Evolutionary conservation across 495 filamentous ascomycete species (phyloP), one percentile per base, ranked within the genome.

Genomic region (Aspergillus carlsbadensis): DNA sequence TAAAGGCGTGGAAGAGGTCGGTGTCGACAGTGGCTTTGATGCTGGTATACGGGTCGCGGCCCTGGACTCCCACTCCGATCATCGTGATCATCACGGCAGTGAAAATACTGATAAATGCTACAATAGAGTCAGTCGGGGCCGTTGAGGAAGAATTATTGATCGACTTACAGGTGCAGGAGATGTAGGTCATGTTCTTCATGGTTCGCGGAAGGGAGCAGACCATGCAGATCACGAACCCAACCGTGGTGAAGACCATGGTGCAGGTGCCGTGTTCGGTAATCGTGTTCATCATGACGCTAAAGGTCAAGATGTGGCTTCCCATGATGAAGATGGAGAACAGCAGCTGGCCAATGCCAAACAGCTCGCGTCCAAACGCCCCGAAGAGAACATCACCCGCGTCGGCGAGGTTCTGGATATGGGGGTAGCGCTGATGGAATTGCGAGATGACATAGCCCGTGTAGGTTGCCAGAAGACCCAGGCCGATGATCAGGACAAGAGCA

Each of bases 401-500:
- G 17, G 83, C 82, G 52, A 90, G 84, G 69, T 86, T 84, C 60
- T 84, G 74, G 17, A 92, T 82, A 33, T 86, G 72, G 13, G 73
- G 90, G 63, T 86, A 84, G 22, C 78, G 78, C 36, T 86, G 58
- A 64, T 89, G 84, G 59, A 65, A 85, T 61, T 90, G 86, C 33
- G 84, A 87, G 56, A 92, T 81, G 46, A 90, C 81, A 59, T 86
- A 89, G 61, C 87, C 87, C 15, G 87, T 89, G 70, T 92, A 94
- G 40, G 84, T 84, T 47, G 89, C 85, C 11, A 90, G 59, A 17
- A 89, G 59, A 39, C 89, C 89, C 10, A 90, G 68, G 10, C 73
- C 68, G 36, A 88, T 69, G 84, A 92, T 65, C 74, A 88, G 78
- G 22, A 89, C 65, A 20, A 89, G 52, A 35, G 86, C 70, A 34